Base-by-base conservation (phyloP, 1,284 basidiomycete species). In the Tilletia walkeri region DNA sequence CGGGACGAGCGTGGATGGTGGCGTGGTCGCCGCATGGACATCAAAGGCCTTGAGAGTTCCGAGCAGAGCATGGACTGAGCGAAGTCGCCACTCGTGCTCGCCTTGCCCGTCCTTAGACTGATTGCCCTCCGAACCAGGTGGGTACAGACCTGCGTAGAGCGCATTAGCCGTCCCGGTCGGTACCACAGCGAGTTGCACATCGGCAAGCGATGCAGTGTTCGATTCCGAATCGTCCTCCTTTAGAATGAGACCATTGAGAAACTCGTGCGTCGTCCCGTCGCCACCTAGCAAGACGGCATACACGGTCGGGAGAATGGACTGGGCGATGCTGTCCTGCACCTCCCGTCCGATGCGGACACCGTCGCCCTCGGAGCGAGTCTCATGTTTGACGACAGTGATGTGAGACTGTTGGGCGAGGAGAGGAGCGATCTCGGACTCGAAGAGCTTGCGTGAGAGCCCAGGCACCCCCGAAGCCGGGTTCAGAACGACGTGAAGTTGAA, bases 121-220 rank as follows among this genome's bases (percentile, higher is more conserved):
- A n/a, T 47, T 30, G n/a, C 45, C 18, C 38, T 24, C 16, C 18
- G 34, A 56, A 12, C 38, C 36, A 39, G 84, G 61, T 86, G 90
- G 68, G 87, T 86, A 87, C 24, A 86, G 75, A 18, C 85, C 84
- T 4, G 83, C 87, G 82, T 91, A 94, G n/a, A 96, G 86, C 0
- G 95, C 95, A 80, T 97, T 97, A 20, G 93, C 94, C n/a, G 94
- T 97, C 10, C 95, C 95, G 54, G 89, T 89, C 2, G 94, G 94
- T 16, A 88, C 81, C 5, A 87, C 72, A 1, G 86, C 77, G 1
- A 87, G 48, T 30, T 79, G 69, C 18, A 79, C 38, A 7, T 54
- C 45, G 14, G 76, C 59, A 16, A 67, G 20, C 3, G 20, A 4
- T 12, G 1, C 7, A 7, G 18, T 20, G 1, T 38, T n/a, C 48